A percentile compares a stretch with the other conserved stretches of the same genome.
Evolutionary conservation across 2,329 filamentous ascomycete genomes (phyloP).

Genomic region (Chaetomium olivaceum): DNA sequence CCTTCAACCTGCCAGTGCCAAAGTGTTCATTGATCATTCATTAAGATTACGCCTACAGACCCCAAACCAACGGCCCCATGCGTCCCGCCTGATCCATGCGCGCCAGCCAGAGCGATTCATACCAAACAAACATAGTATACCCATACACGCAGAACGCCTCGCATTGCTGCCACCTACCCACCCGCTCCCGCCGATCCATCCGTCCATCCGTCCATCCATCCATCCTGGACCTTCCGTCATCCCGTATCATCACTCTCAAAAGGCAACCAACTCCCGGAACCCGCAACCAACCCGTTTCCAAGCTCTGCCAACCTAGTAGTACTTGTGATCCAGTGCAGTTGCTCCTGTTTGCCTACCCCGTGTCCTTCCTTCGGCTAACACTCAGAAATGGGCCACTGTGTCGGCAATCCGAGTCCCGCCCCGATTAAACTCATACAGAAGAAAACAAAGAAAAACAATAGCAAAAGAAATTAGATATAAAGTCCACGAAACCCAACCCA

Average conservation of each 20-base stretch:
- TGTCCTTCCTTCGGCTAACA: neutral
- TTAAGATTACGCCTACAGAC: conserved; percentile 23
- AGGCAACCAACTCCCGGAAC: neutral
- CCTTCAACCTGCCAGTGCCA: neutral
- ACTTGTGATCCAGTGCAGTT: neutral
- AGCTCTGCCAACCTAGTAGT: neutral
- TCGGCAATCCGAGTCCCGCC: neutral
- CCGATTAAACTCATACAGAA: conserved; percentile 4
- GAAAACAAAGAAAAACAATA: neutral
- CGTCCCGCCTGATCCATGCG: conserved; percentile 6
- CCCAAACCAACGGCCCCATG: neutral
- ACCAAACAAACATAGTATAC: conserved; percentile 12
- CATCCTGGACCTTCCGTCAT: neutral
- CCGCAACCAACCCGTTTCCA: neutral
- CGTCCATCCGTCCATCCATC: neutral
- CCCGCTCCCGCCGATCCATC: too few relatives aligned
- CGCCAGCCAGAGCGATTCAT: conserved; percentile 4
- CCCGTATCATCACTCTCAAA: neutral
- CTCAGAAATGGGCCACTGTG: neutral
- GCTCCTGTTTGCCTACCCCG: neutral
- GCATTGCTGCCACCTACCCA: conserved; percentile 3
- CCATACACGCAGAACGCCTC: conserved; percentile 14
- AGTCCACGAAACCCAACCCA: neutral
- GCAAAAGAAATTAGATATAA: neutral
- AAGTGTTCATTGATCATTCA: conserved; percentile 10